Conservation (phyloP, 257 asterid species). For the Lycium ferocissimum region DNA sequence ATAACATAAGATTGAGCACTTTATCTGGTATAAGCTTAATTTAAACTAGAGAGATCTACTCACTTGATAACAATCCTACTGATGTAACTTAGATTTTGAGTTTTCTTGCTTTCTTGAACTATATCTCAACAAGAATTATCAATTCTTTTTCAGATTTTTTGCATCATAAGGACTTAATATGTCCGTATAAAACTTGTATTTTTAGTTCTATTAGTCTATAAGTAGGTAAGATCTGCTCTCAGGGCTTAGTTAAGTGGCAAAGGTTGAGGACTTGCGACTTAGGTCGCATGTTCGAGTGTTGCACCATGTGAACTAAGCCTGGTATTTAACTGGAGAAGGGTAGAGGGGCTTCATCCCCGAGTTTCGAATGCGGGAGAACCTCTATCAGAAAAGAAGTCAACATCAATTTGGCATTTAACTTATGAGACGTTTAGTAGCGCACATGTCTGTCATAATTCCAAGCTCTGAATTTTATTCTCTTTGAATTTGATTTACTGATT, state of each 20-base stretch:
- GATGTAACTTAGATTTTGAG: background rate
- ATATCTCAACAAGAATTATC: too few relatives aligned
- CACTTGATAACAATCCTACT: background rate
- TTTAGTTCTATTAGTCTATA: too few relatives aligned
- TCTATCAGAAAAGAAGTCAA: too few relatives aligned
- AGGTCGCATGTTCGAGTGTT: too few relatives aligned
- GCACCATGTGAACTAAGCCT: too few relatives aligned
- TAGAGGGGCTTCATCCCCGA: too few relatives aligned
- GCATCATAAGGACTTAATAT: background rate
- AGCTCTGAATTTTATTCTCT: background rate
- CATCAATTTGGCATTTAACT: background rate
- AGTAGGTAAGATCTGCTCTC: too few relatives aligned
- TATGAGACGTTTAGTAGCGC: conserved; percentile 10
- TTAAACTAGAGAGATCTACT: background rate
- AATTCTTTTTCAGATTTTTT: too few relatives aligned
- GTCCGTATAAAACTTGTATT: background rate
- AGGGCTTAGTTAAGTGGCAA: too few relatives aligned
- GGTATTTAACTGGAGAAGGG: too few relatives aligned
- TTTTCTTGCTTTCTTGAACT: background rate
- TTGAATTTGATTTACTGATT: background rate
- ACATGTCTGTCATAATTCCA: background rate
- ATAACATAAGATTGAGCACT: background rate
- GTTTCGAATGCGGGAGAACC: too few relatives aligned
- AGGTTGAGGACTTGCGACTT: too few relatives aligned
- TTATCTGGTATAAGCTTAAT: background rate